These are phyloP conservation scores for Cicer bijugum DNA, from an alignment of 306 rosid species.

Conservation along the genomic window DNA sequence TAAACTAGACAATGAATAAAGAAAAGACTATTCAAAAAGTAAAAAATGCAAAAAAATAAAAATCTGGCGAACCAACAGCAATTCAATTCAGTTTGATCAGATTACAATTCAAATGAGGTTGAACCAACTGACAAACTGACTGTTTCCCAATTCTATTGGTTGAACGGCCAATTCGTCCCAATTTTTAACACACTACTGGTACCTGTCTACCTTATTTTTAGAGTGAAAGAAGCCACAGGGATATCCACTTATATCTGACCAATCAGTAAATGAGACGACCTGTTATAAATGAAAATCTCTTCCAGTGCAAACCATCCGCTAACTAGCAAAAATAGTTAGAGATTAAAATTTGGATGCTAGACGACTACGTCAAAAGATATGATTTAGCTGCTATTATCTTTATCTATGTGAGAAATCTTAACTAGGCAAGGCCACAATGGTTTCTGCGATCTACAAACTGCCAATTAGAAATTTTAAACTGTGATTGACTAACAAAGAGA, in stretches of 20 bases:
- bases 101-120: neutral
- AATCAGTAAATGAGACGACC: slow-evolving; percentile 11
- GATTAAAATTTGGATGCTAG: slow-evolving; percentile 13
- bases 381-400: slow-evolving; percentile 1
- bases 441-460: slow-evolving; percentile 15
- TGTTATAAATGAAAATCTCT: neutral
- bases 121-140: neutral
- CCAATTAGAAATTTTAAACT: neutral
- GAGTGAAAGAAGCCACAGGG: slow-evolving; percentile 20
- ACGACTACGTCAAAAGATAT: slow-evolving; percentile 25
- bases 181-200: neutral
- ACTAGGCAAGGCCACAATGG: neutral
- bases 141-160: neutral
- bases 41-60: neutral
- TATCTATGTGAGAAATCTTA: neutral
- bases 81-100: no score
- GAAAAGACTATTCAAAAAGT: neutral
- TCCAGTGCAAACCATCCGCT: neutral
- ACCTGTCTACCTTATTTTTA: slow-evolving; percentile 25
- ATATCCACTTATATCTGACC: slow-evolving; percentile 16
- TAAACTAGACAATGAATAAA: neutral
- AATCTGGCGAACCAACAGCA: neutral
- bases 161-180: neutral
- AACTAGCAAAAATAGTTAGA: slow-evolving; percentile 22
- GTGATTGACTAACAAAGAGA: neutral